Evolutionary conservation across 352 stramenopile species (phyloP).

Genomic region (Globisporangium takayamanum): DNA sequence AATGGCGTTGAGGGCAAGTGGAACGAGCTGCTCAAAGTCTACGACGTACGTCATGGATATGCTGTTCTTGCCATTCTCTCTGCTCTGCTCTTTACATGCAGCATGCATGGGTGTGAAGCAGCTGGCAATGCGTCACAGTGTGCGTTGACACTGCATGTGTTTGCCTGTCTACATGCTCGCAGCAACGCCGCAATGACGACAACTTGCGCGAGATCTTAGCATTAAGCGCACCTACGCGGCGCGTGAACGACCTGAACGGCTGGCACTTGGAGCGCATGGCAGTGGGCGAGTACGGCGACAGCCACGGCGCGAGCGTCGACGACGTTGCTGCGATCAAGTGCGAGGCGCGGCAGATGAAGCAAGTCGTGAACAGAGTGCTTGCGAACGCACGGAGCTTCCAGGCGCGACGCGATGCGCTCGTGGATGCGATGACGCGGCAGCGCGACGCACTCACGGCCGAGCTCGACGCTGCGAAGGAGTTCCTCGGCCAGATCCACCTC

Average conservation of each 20-base stretch:
- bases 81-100: background rate
- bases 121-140: background rate
- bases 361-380: conserved; percentile 49
- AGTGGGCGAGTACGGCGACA: conserved; percentile 55
- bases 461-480: conserved; percentile 62
- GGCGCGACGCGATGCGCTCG: conserved; percentile 46
- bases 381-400: conserved; percentile 45
- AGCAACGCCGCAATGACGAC: conserved; percentile 76
- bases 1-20: conserved; percentile 62
- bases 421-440: conserved; percentile 65
- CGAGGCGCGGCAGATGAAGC: conserved; percentile 49
- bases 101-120: background rate
- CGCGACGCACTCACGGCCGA: conserved; percentile 57
- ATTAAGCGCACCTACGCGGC: conserved; percentile 46
- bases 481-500: conserved; percentile 62
- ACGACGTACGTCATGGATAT: conserved; percentile 40
- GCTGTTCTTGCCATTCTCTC: background rate
- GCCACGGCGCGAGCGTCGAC: conserved; percentile 10
- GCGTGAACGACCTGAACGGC: conserved; percentile 57
- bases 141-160: background rate
- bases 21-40: conserved; percentile 56
- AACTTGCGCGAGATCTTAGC: conserved; percentile 73
- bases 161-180: background rate
- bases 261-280: conserved; percentile 84
- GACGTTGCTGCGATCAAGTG: conserved; percentile 59